Evolutionary conservation across 2,329 filamentous ascomycete species (phyloP).

Genomic region (Ampelomyces quisqualis): DNA sequence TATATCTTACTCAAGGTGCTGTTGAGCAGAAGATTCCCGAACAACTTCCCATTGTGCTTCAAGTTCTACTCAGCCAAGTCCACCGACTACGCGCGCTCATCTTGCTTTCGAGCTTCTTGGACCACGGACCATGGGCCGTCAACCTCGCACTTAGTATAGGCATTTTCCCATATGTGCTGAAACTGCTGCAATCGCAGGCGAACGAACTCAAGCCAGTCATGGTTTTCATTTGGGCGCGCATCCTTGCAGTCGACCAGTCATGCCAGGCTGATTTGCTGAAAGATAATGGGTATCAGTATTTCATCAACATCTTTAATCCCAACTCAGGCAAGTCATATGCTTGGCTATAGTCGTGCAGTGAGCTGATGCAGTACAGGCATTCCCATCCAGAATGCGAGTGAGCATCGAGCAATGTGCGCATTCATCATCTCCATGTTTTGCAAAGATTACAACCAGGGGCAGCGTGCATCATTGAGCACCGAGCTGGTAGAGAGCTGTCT

Average conservation of each 20-base stretch:
- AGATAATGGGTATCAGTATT: slow-evolving; percentile 96
- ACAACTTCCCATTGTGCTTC: slow-evolving; percentile 91
- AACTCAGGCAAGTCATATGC: slow-evolving; percentile 55
- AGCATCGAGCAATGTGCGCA: slow-evolving; percentile 98
- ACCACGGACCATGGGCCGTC: slow-evolving; percentile 97
- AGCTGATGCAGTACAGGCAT: slow-evolving; percentile 53
- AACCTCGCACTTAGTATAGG: slow-evolving; percentile 95
- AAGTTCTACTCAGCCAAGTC: slow-evolving; percentile 93
- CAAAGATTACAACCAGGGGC: slow-evolving; percentile 88
- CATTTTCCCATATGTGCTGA: slow-evolving; percentile 98
- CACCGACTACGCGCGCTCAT: slow-evolving; percentile 90
- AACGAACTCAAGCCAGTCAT: slow-evolving; percentile 95
- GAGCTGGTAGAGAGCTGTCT: slow-evolving; percentile 90
- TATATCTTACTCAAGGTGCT: slow-evolving; percentile 84
- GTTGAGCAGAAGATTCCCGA: slow-evolving; percentile 85
- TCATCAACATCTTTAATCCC: slow-evolving; percentile 87
- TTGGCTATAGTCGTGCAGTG: background rate
- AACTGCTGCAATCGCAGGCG: slow-evolving; percentile 91
- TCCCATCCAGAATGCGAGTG: slow-evolving; percentile 82
- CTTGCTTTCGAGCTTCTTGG: slow-evolving; percentile 86
- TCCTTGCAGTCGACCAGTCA: slow-evolving; percentile 90
- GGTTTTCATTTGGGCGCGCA: slow-evolving; percentile 98
- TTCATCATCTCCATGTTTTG: slow-evolving; percentile 98
- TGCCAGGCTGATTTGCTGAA: slow-evolving; percentile 94
- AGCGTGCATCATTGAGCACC: slow-evolving; percentile 84